Percentiles rank a stretch among this genome's conserved stretches.
Evolutionary conservation across 1,284 basidiomycete genomes (phyloP).

Genomic region (Ganoderma lucidum): DNA sequence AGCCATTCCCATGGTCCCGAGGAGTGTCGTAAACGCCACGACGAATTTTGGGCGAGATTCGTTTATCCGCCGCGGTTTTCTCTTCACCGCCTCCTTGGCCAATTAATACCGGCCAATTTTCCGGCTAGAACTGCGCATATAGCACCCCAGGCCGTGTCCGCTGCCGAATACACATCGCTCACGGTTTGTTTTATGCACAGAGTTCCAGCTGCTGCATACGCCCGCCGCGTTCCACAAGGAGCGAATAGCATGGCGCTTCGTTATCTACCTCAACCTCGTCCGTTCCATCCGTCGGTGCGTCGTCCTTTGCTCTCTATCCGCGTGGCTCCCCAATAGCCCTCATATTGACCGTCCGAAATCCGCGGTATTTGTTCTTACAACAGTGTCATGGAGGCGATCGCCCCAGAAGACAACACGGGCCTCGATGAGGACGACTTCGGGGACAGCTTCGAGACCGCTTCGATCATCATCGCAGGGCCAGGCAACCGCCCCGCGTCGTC

Average conservation of each 20-base stretch:
- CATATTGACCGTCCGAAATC: conserved; percentile 9
- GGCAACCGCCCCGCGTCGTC: conserved; percentile 52
- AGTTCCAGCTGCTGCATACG: conserved; percentile 82
- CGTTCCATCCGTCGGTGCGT: conserved; percentile 76
- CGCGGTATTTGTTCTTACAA: background rate
- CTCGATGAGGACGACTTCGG: conserved; percentile 62
- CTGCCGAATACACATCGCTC: conserved; percentile 7
- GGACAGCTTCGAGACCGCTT: conserved; percentile 53
- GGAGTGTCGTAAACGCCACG: background rate
- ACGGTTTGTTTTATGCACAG: conserved; percentile 47
- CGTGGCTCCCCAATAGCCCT: background rate
- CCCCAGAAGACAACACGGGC: conserved; percentile 59
- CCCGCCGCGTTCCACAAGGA: conserved; percentile 78
- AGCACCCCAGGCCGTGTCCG: conserved; percentile 16
- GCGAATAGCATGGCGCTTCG: conserved; percentile 82
- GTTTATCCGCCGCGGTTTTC: background rate
- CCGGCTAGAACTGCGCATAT: conserved; percentile 16
- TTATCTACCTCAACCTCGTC: conserved; percentile 86
- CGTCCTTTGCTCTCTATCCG: background rate
- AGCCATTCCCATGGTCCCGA: background rate
- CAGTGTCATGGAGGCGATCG: conserved; percentile 81
- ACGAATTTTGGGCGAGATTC: background rate
- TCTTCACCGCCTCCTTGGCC: conserved; percentile 12
- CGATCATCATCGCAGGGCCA: conserved; percentile 57
- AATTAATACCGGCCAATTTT: background rate